Conservation (phyloP, 1,284 basidiomycete species). For the Puccinia triticina region DNA sequence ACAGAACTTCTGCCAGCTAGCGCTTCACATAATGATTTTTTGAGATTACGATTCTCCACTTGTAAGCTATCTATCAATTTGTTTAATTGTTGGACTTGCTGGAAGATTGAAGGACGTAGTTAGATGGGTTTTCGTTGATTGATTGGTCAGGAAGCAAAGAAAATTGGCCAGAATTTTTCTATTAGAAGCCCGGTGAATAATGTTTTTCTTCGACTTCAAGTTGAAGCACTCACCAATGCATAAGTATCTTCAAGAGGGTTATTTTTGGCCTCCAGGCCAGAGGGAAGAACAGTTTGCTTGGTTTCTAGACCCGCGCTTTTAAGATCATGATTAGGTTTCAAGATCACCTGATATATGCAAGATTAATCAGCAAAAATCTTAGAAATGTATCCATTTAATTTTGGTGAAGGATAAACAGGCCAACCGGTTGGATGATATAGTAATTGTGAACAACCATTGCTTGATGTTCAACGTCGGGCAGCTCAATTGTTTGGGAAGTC, state of each 20-base stretch:
- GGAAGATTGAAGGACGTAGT: neutral
- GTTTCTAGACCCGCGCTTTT: neutral
- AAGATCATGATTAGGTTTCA: neutral
- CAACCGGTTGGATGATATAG: conserved; percentile 29
- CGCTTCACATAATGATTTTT: neutral
- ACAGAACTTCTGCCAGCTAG: neutral
- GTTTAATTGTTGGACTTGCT: conserved; percentile 4
- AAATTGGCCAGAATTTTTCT: neutral
- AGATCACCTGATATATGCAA: neutral
- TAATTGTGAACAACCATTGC: conserved; percentile 12
- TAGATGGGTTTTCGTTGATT: neutral
- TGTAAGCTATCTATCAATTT: conserved; percentile 14
- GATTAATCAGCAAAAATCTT: neutral
- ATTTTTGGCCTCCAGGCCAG: neutral
- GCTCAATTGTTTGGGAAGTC: neutral
- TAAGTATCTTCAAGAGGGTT: neutral
- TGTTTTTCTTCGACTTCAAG: too few relatives aligned
- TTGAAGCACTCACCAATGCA: neutral
- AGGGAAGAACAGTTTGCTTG: neutral
- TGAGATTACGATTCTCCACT: conserved; percentile 4
- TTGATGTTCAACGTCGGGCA: conserved; percentile 22
- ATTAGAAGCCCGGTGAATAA: neutral
- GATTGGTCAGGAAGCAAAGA: neutral
- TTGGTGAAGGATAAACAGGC: neutral
- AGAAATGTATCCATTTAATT: neutral